These are phyloP conservation scores for Rhododendron vialii DNA, from an alignment of 148 eudicot genomes.

Conservation along the genomic window DNA sequence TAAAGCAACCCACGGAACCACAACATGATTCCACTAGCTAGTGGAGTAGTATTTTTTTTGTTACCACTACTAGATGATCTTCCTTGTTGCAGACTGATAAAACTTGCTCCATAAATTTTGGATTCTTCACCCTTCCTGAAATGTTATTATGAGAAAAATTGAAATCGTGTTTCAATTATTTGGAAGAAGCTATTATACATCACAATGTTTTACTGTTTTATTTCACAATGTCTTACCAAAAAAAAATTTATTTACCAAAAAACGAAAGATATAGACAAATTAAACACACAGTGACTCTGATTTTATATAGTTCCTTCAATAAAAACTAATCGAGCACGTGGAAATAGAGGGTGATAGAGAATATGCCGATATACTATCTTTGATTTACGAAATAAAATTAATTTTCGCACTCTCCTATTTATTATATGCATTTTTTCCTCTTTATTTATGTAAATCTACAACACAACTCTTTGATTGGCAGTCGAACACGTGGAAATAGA, in stretches of 20 bases:
- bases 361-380: too few species aligned
- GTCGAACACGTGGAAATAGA: neutral
- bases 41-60: neutral
- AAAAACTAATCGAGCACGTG: neutral
- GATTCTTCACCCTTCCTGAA: slow-evolving; percentile 61
- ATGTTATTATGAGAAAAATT: neutral
- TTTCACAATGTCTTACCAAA: neutral
- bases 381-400: too few species aligned
- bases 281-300: neutral
- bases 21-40: neutral
- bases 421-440: too few species aligned
- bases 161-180: neutral
- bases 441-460: too few species aligned
- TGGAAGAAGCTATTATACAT: neutral
- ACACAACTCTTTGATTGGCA: neutral
- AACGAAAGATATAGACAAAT: neutral
- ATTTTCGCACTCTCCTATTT: too few species aligned
- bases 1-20: neutral
- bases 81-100: slow-evolving; percentile 33
- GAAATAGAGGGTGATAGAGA: too few species aligned
- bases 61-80: slow-evolving; percentile 58
- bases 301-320: neutral
- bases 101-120: slow-evolving; percentile 52
- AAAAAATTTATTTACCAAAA: too few species aligned
- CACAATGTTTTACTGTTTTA: neutral